Evolutionary conservation across 73 alveolate genomes (phyloP).

Genomic region (Diophrys appendiculata): DNA sequence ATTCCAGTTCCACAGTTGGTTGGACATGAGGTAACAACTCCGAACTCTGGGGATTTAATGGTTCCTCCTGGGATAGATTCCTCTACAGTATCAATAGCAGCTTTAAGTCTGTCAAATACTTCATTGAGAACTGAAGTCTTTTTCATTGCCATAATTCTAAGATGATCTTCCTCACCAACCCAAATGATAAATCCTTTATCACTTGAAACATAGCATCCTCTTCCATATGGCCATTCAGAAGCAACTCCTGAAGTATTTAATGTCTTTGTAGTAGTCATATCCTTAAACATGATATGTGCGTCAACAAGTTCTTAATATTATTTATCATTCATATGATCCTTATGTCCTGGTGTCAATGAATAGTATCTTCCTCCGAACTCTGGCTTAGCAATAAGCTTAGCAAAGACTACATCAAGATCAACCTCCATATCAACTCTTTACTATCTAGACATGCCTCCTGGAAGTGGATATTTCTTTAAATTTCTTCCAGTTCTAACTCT

Average conservation of each 20-base stretch:
- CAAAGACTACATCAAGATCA: conserved; percentile 15
- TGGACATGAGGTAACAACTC: conserved; percentile 33
- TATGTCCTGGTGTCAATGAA: no score
- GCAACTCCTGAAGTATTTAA: no score
- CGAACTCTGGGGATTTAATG: no score
- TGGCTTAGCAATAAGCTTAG: no score
- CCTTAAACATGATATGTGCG: no score
- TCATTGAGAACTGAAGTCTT: conserved; percentile 15
- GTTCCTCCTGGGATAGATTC: conserved; percentile 19
- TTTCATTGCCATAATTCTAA: conserved; percentile 19
- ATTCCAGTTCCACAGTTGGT: conserved; percentile 35
- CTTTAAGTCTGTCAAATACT: conserved; percentile 28
- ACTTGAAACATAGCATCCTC: no score
- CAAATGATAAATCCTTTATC: no score
- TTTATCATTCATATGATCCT: conserved; percentile 2
- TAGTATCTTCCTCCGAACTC: no score
- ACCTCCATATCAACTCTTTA: conserved; percentile 27
- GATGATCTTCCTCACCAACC: conserved; percentile 4
- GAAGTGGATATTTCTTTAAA: conserved; percentile 33
- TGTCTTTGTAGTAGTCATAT: no score
- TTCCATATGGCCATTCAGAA: no score
- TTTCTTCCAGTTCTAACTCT: conserved; percentile 43
- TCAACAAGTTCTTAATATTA: no score
- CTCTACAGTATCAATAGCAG: conserved; percentile 12
- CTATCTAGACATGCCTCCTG: conserved; percentile 34